phyloP scores from a whole-genome alignment of 2,329 filamentous ascomycete species.

The Monosporascus sp. region DNA sequence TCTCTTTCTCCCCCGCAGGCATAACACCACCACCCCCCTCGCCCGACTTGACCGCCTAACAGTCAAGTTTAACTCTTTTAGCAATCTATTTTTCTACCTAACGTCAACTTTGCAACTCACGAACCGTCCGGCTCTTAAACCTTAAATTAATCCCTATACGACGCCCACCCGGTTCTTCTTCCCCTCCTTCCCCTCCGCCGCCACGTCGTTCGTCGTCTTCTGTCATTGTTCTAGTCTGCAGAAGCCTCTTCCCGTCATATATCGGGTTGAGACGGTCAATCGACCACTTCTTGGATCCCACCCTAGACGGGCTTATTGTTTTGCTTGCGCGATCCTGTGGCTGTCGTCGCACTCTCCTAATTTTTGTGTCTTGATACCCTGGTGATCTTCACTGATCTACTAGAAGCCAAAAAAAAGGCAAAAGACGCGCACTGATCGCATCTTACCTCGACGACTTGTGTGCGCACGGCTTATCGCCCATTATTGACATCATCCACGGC shows the following conservation, averaged over 20 bases:
- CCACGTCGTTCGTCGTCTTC: not conserved
- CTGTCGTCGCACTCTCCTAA: not conserved
- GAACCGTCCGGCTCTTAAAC: not conserved
- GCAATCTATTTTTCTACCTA: not conserved
- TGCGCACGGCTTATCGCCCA: not conserved
- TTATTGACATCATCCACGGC: not conserved
- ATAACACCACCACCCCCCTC: not conserved
- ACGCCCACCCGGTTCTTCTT: not conserved
- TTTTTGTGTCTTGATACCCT: not conserved
- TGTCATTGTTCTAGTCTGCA: not conserved
- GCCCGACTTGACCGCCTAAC: not conserved
- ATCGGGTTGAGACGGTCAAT: not conserved
- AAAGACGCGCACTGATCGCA: not conserved
- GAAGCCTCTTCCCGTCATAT: not conserved
- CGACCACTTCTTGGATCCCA: not conserved
- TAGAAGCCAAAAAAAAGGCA: not conserved
- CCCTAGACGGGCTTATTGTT: not conserved
- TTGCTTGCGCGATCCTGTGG: not conserved
- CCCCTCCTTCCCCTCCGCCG: not conserved
- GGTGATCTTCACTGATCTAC: conserved; percentile 10
- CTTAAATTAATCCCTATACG: not conserved
- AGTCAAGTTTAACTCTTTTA: not conserved
- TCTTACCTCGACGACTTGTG: not conserved
- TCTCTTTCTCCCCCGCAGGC: not conserved
- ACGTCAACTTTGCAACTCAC: not conserved